Evolutionary conservation across 345 rosid genomes (phyloP), one percentile per base, ranked within the genome.

Genomic region (Carallia brachiata): DNA sequence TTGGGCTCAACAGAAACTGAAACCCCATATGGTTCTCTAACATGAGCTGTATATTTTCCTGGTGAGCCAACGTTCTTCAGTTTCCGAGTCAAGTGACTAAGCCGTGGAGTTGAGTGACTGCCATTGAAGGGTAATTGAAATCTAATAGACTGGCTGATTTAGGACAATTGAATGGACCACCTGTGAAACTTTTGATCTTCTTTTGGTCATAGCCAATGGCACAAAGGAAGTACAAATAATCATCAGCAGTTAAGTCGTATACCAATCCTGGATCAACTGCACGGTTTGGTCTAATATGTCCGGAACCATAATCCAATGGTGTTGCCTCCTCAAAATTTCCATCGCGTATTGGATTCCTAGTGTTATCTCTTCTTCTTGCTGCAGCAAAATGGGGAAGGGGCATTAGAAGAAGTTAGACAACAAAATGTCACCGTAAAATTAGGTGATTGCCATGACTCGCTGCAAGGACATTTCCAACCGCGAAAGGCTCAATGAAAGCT

Each of bases 71-170:
- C 97, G 71, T 89, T 93, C 87, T 79, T 90, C 72, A 93, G 67
- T 37, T 65, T 85, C 7, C 96, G 81, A 0, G 77, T 73, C 39
- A 88, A 0, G 87, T 83, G 16, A 80, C 75, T 5, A 77, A 13
- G 54, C 66, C 68, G 0, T 47, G 47, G 39, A 89, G 80, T 4
- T 56, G n/a, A 0, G 87, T 79, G 37, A 93, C 84, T 19, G 88
- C 62, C 53, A 93, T 84, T 6, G 97, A 86, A 50, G 98, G 98
- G 47, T 90, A 87, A 78, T 90, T 93, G 70, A 89, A 85, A 83
- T 89, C 82, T 2, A 77, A 58, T 34, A 86, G 72, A 63, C 59
- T 74, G 18, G 64, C 56, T 28, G 85, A 81, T 57, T 80, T n/a
- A 0, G 87, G 82, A 39, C 98, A 93, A 36, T n/a, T 31, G 63